Base-by-base conservation (phyloP, 139 green algal species). In the Chlorella sorokiniana region DNA sequence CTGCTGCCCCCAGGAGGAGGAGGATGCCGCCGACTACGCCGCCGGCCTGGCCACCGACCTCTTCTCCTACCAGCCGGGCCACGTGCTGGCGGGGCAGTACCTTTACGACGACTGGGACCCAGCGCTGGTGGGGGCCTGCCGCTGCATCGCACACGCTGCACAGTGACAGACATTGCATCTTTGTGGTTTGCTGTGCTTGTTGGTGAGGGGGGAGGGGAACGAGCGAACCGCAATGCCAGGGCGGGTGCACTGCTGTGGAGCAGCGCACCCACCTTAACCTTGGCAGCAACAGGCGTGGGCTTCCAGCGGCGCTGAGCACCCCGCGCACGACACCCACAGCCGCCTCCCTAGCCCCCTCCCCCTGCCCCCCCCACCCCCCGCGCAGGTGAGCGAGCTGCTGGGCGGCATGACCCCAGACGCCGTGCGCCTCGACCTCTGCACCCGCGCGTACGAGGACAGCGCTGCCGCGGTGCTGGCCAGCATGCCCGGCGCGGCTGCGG, bases 1-100 rank as follows among this genome's bases (percentile, higher is more conserved):
- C 4, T 61, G 4, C 33, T 56, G 73, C 44, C 93, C 90, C 61
- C 63, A 80, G 38, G 95, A 99, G 85, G 95, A 99, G 80, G 92
- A 96, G 71, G 92, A 97, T 59, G 88, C 92, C 10, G 87, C 90
- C 42, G 93, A 98, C 52, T 95, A 91, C 44, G 89, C 89, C 0
- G 85, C 87, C 0, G 72, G 86, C 5, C 86, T 98, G 51, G 90
- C 92, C 8, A 61, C 64, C 10, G 81, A 87, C 81, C 63, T 96
- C 79, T 89, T 88, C 73, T 68, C 81, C 35, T 88, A 88, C 40
- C 38, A 64, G 0, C 90, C 93, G 0, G 48, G 89, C 59, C 88
- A 98, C 82, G 76, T 90, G 37, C 83, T 97, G 85, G 76, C 84
- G 25, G 83, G 86, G 16, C 82, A 88, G 33, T 94, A 89, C 77